Conservation (phyloP, 352 stramenopile species). For the Peronospora destructor region DNA sequence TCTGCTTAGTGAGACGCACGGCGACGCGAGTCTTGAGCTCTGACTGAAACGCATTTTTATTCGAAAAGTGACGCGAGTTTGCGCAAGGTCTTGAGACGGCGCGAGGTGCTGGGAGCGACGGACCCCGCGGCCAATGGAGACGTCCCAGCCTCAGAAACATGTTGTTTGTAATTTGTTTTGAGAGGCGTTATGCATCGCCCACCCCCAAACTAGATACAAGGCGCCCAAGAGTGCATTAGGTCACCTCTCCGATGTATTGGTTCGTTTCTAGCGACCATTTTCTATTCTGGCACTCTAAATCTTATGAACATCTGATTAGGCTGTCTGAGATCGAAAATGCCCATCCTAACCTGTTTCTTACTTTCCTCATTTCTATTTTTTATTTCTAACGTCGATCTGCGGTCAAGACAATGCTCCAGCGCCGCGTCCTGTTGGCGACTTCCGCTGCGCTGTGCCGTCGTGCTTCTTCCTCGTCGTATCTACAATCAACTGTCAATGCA, state of each 20-base stretch:
- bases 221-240: too few relatives aligned
- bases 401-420: constrained; percentile 17
- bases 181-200: too few relatives aligned
- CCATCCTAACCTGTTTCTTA: too few relatives aligned
- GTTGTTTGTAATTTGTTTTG: too few relatives aligned
- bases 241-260: too few relatives aligned
- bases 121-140: constrained; percentile 1
- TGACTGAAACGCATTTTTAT: constrained; percentile 5
- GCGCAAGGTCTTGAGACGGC: neutral
- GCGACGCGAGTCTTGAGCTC: constrained; percentile 8
- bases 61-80: constrained; percentile 14
- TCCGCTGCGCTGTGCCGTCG: constrained; percentile 13
- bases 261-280: too few relatives aligned
- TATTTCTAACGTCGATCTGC: constrained; percentile 2
- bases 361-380: neutral
- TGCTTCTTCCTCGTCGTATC: constrained; percentile 1
- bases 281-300: too few relatives aligned
- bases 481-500: neutral
- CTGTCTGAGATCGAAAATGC: too few relatives aligned
- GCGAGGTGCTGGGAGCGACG: neutral
- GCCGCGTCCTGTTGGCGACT: constrained; percentile 8
- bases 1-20: constrained; percentile 33
- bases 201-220: too few relatives aligned
- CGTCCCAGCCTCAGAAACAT: constrained; percentile 24
- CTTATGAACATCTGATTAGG: too few relatives aligned